phyloP scores from a whole-genome alignment of 768 basidiomycete genomes.

The Russula olivacea region DNA sequence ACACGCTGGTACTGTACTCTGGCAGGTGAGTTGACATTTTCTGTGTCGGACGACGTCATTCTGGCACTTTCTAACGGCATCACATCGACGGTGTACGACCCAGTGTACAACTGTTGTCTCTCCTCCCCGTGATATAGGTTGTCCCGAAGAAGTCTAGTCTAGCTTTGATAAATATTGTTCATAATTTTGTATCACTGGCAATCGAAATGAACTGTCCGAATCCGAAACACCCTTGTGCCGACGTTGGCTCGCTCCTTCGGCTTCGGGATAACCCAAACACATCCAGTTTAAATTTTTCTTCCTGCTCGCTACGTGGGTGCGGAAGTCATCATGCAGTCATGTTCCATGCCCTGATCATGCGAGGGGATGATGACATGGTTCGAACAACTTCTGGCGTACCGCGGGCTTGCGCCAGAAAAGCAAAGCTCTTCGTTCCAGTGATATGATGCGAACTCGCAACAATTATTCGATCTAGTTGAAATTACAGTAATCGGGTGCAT shows the following conservation, averaged over 20 bases:
- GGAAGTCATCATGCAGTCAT: too few relatives aligned
- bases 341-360: too few relatives aligned
- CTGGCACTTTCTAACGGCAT: background rate
- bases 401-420: too few relatives aligned
- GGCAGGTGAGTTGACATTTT: background rate
- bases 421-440: background rate
- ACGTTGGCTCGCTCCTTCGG: too few relatives aligned
- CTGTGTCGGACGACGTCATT: background rate
- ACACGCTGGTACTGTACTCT: too few relatives aligned
- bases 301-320: background rate
- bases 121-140: background rate
- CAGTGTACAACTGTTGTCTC: background rate
- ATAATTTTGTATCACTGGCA: background rate
- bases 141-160: background rate
- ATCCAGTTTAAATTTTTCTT: background rate
- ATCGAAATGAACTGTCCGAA: too few relatives aligned
- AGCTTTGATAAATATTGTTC: background rate
- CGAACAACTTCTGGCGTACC: too few relatives aligned
- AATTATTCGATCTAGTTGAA: background rate
- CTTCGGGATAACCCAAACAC: too few relatives aligned
- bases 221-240: too few relatives aligned
- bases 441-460: background rate
- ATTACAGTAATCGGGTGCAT: too few relatives aligned
- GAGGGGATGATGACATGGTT: background rate
- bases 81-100: background rate